phyloP scores from a whole-genome alignment of 257 asterid genomes.

The Capsicum chinense region DNA sequence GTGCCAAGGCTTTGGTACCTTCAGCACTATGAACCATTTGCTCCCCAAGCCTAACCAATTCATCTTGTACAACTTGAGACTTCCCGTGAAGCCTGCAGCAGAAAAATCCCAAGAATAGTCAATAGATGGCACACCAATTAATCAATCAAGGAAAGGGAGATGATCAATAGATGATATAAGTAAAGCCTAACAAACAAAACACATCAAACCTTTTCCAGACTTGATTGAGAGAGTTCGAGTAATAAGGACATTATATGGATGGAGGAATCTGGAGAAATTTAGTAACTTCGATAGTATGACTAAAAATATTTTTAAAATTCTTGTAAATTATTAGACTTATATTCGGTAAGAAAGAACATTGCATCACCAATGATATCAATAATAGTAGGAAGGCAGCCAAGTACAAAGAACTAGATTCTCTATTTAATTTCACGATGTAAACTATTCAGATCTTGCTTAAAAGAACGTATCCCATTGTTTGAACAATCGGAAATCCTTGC shows the following conservation, averaged over 20 bases:
- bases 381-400: neutral
- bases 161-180: neutral
- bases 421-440: neutral
- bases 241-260: neutral
- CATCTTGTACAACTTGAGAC: constrained; percentile 95
- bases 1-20: constrained; percentile 93
- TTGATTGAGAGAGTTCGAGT: neutral
- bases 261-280: neutral
- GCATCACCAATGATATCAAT: constrained; percentile 7
- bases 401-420: neutral
- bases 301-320: neutral
- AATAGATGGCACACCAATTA: constrained; percentile 21
- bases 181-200: neutral
- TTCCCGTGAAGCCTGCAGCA: constrained; percentile 92
- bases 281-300: neutral
- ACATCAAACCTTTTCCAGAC: neutral
- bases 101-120: constrained; percentile 23
- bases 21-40: constrained; percentile 90
- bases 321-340: neutral
- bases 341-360: neutral
- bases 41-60: constrained; percentile 89
- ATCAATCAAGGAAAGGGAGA: constrained; percentile 9
- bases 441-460: neutral
- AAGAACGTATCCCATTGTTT: constrained; percentile 24
- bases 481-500: constrained; percentile 1